Conservation (phyloP, 768 basidiomycete species). For the Vishniacozyma victoriae region DNA sequence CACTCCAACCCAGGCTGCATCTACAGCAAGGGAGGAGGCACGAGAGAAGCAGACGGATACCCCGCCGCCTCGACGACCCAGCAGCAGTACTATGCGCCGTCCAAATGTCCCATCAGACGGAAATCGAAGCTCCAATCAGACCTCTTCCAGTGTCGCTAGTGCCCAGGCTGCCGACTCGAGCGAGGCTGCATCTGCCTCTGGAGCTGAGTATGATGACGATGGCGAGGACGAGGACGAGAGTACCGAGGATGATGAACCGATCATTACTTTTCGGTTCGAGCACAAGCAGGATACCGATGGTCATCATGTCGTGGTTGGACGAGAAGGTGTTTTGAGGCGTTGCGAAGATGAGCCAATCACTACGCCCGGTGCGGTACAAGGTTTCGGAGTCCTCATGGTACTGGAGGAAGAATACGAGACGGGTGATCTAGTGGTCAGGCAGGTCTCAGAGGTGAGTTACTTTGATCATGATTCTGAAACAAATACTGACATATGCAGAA, state of each 20-base stretch:
- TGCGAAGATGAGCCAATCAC: slow-evolving; percentile 86
- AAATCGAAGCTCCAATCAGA: background rate
- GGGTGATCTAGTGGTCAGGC: slow-evolving; percentile 58
- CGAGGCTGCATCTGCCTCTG: slow-evolving; percentile 4
- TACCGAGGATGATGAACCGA: slow-evolving; percentile 42
- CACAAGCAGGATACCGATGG: slow-evolving; percentile 62
- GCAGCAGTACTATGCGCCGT: background rate
- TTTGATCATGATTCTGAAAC: background rate
- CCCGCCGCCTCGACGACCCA: background rate
- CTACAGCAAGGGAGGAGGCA: background rate
- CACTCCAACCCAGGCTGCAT: slow-evolving; percentile 21
- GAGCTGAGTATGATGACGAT: slow-evolving; percentile 3
- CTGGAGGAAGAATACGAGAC: slow-evolving; percentile 59
- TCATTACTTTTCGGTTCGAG: slow-evolving; percentile 61
- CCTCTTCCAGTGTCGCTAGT: background rate
- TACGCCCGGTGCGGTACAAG: slow-evolving; percentile 73
- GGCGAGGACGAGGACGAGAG: slow-evolving; percentile 3
- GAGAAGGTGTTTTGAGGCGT: slow-evolving; percentile 59
- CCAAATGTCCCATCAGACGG: background rate
- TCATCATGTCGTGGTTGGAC: slow-evolving; percentile 63
- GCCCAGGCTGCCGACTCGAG: slow-evolving; percentile 13
- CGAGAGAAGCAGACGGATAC: slow-evolving; percentile 2
- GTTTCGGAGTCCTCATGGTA: slow-evolving; percentile 72
- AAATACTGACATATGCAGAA: slow-evolving; percentile 53
- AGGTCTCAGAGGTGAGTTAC: slow-evolving; percentile 66